Evolutionary conservation across 1,284 basidiomycete genomes (phyloP).

Genomic region (Melampsora abietis-canadensis): DNA sequence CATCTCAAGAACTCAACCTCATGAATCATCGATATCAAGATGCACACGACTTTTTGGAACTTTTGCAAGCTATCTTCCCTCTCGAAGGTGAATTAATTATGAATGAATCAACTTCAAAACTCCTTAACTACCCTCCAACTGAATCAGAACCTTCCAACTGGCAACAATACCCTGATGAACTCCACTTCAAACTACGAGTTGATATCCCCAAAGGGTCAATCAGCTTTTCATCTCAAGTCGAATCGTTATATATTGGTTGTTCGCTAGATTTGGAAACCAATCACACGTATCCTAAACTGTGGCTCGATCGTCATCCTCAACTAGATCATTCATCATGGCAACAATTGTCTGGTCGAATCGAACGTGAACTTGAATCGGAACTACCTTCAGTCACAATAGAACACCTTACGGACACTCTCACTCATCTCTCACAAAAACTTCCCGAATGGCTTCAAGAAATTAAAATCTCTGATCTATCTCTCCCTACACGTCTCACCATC

Average conservation of each 20-base stretch:
- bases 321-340: background rate
- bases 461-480: background rate
- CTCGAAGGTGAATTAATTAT: conserved; percentile 5
- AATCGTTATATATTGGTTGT: background rate
- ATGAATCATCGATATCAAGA: background rate
- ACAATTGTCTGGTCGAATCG: background rate
- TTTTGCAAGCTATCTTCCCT: conserved; percentile 1
- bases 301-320: background rate
- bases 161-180: background rate
- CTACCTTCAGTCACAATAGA: background rate
- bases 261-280: background rate
- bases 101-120: background rate
- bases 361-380: background rate
- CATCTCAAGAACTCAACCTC: no score
- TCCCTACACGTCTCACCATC: background rate
- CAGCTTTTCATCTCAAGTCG: background rate
- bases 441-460: background rate
- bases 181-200: background rate
- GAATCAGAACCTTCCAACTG: background rate
- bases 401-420: background rate
- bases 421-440: background rate
- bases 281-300: background rate
- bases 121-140: background rate
- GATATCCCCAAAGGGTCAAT: background rate
- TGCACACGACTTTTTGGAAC: background rate